Conservation (phyloP, 2,329 filamentous ascomycete genomes). For the Fusarium nanum region DNA sequence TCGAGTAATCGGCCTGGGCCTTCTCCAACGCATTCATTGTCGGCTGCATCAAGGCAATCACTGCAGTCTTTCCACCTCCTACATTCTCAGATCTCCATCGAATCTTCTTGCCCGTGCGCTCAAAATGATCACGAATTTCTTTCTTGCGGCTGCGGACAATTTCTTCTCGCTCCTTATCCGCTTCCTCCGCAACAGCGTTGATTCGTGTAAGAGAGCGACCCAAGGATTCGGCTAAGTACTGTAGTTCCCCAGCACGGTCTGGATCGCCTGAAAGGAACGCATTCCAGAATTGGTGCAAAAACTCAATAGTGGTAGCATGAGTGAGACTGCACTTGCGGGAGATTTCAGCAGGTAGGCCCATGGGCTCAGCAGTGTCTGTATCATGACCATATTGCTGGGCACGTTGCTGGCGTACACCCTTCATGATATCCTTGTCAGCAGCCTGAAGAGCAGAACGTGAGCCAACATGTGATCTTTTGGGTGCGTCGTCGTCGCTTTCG, state of each 20-base stretch:
- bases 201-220: slow-evolving; percentile 82
- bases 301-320: slow-evolving; percentile 93
- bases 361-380: slow-evolving; percentile 62
- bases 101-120: slow-evolving; percentile 79
- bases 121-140: slow-evolving; percentile 76
- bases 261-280: slow-evolving; percentile 90
- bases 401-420: slow-evolving; percentile 71
- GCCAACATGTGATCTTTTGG: slow-evolving; percentile 70
- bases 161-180: slow-evolving; percentile 78
- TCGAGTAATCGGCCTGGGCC: slow-evolving; percentile 77
- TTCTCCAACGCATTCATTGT: slow-evolving; percentile 76
- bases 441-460: slow-evolving; percentile 73
- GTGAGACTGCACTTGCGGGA: slow-evolving; percentile 73
- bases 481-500: slow-evolving; percentile 72
- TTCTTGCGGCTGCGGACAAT: slow-evolving; percentile 74
- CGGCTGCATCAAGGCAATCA: slow-evolving; percentile 80
- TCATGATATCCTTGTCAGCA: slow-evolving; percentile 74
- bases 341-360: slow-evolving; percentile 65
- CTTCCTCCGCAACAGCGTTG: slow-evolving; percentile 80
- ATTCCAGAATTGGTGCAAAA: slow-evolving; percentile 97
- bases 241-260: slow-evolving; percentile 82
- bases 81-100: slow-evolving; percentile 75
- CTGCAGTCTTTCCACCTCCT: slow-evolving; percentile 79
- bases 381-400: slow-evolving; percentile 66
- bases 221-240: slow-evolving; percentile 84